Evolutionary conservation across 1,284 basidiomycete species (phyloP), one percentile per base, ranked within the genome.

Genomic region (Spongiforma sp.): DNA sequence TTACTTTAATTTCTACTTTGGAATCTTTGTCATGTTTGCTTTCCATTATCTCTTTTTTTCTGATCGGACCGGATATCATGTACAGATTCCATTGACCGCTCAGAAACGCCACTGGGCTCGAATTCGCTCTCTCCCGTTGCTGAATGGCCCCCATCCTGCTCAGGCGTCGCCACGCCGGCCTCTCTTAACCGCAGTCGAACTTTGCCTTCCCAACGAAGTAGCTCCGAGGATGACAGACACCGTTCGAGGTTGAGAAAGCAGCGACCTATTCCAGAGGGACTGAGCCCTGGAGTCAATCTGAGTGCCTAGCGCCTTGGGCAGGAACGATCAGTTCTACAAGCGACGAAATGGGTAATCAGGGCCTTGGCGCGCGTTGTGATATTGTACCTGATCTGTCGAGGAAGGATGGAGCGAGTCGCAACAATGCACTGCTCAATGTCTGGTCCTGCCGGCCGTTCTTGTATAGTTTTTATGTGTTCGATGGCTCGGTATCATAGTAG

Each of bases 151-250:
- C 67, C 71, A 50, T 73, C 76, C 32, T 75, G 41, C 64, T 64
- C 62, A n/a, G 60, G 48, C 69, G 71, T 71, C 60, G 61, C 66
- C 26, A 62, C 59, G 0, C 63, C 70, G 24, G 63, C 71, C 55
- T 71, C 76, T n/a, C 75, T 78, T 32, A 80, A 79, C 53, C 81
- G 89, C 39, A 89, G 89, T 72, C 81, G 84, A 66, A 91, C 89
- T 37, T 65, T 91, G 62, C 89, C 89, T 10, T 82, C 84, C 2
- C 74, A 73, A 21, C 72, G 76, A 64, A 69, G 60, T 63, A 62
- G 72, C 60, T 61, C 67, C 28, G 79, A 80, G 36, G 80, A 80
- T 37, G 81, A 82, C 46, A 76, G 77, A 62, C 78, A 73, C 28
- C 75, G 76, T 15, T 70, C 79, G 46, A 80, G 82, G 66, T 69